Evolutionary conservation across 225 moss, liverwort and hornwort species (phyloP).

Genomic region (Sphagnum contortum): DNA sequence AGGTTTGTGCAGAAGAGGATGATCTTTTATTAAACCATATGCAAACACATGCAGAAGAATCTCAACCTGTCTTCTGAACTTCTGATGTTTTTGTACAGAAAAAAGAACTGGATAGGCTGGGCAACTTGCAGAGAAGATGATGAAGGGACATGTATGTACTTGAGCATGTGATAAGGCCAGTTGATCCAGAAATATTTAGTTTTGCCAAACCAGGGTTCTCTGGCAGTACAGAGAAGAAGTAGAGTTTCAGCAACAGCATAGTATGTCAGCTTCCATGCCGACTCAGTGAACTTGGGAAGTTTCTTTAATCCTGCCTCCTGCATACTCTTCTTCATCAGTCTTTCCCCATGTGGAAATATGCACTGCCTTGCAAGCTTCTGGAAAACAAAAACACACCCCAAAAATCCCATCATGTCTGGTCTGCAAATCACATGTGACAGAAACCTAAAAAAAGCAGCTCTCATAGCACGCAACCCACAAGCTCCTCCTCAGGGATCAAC

Average conservation of each 20-base stretch:
- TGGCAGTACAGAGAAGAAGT: constrained; percentile 21
- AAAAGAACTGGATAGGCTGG: too few relatives aligned
- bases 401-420: too few relatives aligned
- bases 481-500: neutral
- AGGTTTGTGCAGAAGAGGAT: too few relatives aligned
- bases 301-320: constrained; percentile 47
- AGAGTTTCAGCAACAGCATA: constrained; percentile 24
- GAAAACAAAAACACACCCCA: neutral
- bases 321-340: constrained; percentile 13
- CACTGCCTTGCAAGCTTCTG: constrained; percentile 40
- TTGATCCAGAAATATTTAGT: constrained; percentile 63
- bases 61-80: too few relatives aligned
- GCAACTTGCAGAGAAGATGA: neutral
- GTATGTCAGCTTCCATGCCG: constrained; percentile 79
- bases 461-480: neutral
- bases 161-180: constrained; percentile 71
- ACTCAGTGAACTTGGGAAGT: constrained; percentile 62
- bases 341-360: constrained; percentile 27
- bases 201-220: constrained; percentile 62
- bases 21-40: too few relatives aligned
- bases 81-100: too few relatives aligned
- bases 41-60: too few relatives aligned
- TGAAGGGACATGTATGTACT: constrained; percentile 24
- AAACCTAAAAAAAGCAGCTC: neutral
- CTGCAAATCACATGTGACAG: neutral